phyloP scores from a whole-genome alignment of 345 rosid genomes.

The Arabidopsis arenosa region DNA sequence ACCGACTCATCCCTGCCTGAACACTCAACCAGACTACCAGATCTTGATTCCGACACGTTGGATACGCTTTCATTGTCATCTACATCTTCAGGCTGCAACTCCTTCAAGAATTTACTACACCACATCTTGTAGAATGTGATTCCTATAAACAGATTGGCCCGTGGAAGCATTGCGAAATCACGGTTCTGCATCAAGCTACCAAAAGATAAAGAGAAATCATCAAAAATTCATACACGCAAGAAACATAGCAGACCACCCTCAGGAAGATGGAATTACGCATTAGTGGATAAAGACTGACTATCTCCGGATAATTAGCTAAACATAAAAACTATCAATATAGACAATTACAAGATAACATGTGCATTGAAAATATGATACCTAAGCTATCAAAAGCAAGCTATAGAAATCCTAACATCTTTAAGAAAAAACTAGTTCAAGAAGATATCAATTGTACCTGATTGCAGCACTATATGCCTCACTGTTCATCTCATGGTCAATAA shows the following conservation, averaged over 20 bases:
- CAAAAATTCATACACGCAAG: neutral
- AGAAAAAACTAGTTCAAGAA: neutral
- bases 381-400: no score
- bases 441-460: slow-evolving; percentile 50
- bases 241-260: neutral
- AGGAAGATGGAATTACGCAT: neutral
- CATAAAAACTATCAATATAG: slow-evolving; percentile 17
- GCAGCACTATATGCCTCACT: slow-evolving; percentile 62
- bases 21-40: slow-evolving; percentile 37
- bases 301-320: neutral
- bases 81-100: slow-evolving; percentile 50
- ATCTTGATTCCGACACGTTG: slow-evolving; percentile 45
- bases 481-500: slow-evolving; percentile 53
- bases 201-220: slow-evolving; percentile 32
- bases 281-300: neutral
- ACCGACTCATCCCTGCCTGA: slow-evolving; percentile 43
- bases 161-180: slow-evolving; percentile 55
- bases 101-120: slow-evolving; percentile 53
- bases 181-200: slow-evolving; percentile 63
- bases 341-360: neutral
- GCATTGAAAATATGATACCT: slow-evolving; percentile 1
- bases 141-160: slow-evolving; percentile 60
- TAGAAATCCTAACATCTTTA: neutral
- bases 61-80: slow-evolving; percentile 40
- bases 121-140: slow-evolving; percentile 68